Evolutionary conservation across 1,284 basidiomycete species (phyloP), one percentile per base, ranked within the genome.

Genomic region (Anthracocystis setariae): DNA sequence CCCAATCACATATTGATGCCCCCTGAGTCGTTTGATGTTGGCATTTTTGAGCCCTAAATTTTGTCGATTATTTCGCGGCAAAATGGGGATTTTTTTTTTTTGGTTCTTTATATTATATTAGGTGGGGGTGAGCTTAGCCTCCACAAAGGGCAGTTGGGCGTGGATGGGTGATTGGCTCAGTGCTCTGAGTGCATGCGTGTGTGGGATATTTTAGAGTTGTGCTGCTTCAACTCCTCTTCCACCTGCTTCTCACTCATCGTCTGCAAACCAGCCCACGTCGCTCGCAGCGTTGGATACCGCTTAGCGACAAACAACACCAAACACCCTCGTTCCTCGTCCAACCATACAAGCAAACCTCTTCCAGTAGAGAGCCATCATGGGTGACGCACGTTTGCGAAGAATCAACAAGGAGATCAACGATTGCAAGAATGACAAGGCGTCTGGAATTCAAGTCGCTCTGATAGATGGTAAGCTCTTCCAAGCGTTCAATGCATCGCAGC

Each of bases 391-490:
- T 71, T 87, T 94, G 54, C 88, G 93, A 74, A 87, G 93, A 78
- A 90, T 96, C 33, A 92, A 92, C 85, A 95, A 94, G 85, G 94
- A 83, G 71, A 83, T 83, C 56, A 71, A 71, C 92, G 93, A 95
- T 84, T 95, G 93, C 87, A 92, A 93, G 86, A 93, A 90, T 82
- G 94, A 97, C 86, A 92, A 90, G 86, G 87, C 89, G 15, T 93
- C 92, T 29, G 89, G 89, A 62, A 92, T 97, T 81, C 86, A 85
- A 69, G 90, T 97, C 75, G 90, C 92, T 66, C 89, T 93, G 83
- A 86, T 97, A 78, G 92, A 93, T 46, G 80, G 80, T 80, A 2
- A 10, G 23, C n/a, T 3, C 13, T 25, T 12, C 2, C 3, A 18
- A 3, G 21, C 9, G 18, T 15, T 42, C 3, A 8, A 21, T 3